These are phyloP conservation scores for Pyrenophora graminea DNA, from an alignment of 2,329 filamentous ascomycete species.

Conservation along the genomic window DNA sequence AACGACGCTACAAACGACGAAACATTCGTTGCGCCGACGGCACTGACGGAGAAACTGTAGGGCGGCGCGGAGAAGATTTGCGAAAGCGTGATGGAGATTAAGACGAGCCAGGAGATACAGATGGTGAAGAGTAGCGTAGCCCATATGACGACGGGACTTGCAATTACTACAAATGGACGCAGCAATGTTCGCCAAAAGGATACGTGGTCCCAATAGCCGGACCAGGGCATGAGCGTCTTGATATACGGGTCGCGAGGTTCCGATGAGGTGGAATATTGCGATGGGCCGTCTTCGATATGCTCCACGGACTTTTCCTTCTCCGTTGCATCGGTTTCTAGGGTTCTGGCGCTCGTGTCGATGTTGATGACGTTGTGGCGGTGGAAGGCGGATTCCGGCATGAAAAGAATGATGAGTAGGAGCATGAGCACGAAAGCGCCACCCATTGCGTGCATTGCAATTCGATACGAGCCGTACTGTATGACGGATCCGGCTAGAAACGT, in stretches of 20 bases:
- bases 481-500: conserved; percentile 19
- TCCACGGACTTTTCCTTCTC: conserved; percentile 19
- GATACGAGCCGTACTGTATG: conserved; percentile 27
- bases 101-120: conserved; percentile 34
- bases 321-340: conserved; percentile 7
- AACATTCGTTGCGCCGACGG: conserved; percentile 29
- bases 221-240: conserved; percentile 20
- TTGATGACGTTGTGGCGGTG: conserved; percentile 16
- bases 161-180: conserved; percentile 23
- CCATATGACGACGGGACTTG: conserved; percentile 29
- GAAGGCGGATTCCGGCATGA: conserved; percentile 32
- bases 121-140: conserved; percentile 31
- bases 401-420: conserved; percentile 29
- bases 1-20: conserved; percentile 31
- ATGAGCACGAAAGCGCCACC: conserved; percentile 27
- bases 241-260: conserved; percentile 13
- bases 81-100: conserved; percentile 32
- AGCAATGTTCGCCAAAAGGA: conserved; percentile 28
- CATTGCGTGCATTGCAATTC: conserved; percentile 29
- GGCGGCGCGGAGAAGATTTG: conserved; percentile 34
- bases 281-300: conserved; percentile 12
- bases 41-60: conserved; percentile 30
- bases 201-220: conserved; percentile 26
- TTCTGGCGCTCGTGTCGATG: conserved; percentile 24
- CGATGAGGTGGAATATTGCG: neutral